Base-by-base conservation (phyloP, 1,284 basidiomycete species). In the Cystobasidiaceae sp. region DNA sequence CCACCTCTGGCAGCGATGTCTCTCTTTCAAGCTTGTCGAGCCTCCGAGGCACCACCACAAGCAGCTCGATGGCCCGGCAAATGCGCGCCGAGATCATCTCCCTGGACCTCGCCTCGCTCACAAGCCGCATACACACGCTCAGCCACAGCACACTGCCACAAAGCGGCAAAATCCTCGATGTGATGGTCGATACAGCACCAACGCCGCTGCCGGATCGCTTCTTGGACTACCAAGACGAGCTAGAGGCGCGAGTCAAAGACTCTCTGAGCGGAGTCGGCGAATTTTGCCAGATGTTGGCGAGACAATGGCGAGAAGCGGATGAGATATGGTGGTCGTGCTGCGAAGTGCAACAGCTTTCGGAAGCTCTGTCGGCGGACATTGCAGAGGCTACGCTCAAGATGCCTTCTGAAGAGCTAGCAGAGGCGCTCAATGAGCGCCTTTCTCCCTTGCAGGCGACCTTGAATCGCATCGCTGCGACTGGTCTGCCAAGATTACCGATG, bases 181-280 rank as follows among this genome's bases (percentile, higher is more conserved):
- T 64, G 3, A 46, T 72, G 41, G 71, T 73, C 66, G 70, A 71
- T 32, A 25, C 49, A 1, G 66, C 70, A 2, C 51, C 65, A 0
- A 5, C 32, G 0, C 67, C 67, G 0, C 45, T 73, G 2, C 72
- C 72, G 1, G 70, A 70, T 9, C 9, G 50, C 2, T 71, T 72
- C 33, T 56, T 73, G 25, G 72, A 73, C 50, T 56, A 48, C 33
- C 72, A 73, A 25, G 72, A 73, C 28, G 39, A 57, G 0, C 39
- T 73, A n/a, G 72, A 73, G 48, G 62, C 57, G 2, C 34, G 32
- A 2, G 30, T 57, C 11, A 32, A 41, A 17, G 30, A 11, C n/a
- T 46, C 46, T 37, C 33, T 67, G 9, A 33, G 39, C 2, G 69
- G 69, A 0, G 5, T 69, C 6, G 25, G 21, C 2, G 33, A 21